Evolutionary conservation across 2,329 filamentous ascomycete species (phyloP).

Genomic region (Stemphylium beticola): DNA sequence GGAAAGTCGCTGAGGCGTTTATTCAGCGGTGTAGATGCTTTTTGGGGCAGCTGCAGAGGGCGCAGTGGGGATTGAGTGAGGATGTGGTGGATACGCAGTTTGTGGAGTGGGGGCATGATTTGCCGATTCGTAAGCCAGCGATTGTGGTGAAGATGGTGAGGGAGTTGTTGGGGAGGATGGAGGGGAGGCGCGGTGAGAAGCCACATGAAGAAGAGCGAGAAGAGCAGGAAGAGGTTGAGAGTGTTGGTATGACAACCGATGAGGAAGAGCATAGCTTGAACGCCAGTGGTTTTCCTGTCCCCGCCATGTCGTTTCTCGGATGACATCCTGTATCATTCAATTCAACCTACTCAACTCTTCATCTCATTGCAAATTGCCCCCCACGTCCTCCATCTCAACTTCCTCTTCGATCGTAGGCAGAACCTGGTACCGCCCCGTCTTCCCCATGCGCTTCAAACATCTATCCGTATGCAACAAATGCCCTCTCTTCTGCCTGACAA

Average conservation of each 20-base stretch:
- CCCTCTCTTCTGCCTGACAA: conserved; percentile 64
- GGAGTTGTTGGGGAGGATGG: conserved; percentile 30
- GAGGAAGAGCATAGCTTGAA: background rate
- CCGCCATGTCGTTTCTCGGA: background rate
- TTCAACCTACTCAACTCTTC: too few species aligned
- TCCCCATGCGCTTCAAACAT: conserved; percentile 26
- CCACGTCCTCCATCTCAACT: conserved; percentile 14
- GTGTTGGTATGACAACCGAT: background rate
- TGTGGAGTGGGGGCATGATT: conserved; percentile 8
- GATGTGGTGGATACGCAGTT: background rate
- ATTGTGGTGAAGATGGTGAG: conserved; percentile 4
- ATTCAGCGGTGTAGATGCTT: conserved; percentile 4
- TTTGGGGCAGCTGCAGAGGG: conserved; percentile 7
- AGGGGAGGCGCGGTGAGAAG: too few species aligned
- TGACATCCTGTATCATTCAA: background rate
- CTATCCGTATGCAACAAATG: conserved; percentile 52
- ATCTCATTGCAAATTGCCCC: too few species aligned
- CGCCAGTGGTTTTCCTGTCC: background rate
- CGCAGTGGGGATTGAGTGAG: conserved; percentile 4
- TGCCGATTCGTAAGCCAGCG: conserved; percentile 6
- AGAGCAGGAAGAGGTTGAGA: background rate
- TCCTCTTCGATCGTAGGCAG: conserved; percentile 34
- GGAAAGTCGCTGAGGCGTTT: conserved; percentile 4
- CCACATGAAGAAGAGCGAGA: background rate
- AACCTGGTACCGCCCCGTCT: conserved; percentile 23